These are phyloP conservation scores for Eutypa lata DNA, from an alignment of 2,329 filamentous ascomycete species.

Conservation along the genomic window DNA sequence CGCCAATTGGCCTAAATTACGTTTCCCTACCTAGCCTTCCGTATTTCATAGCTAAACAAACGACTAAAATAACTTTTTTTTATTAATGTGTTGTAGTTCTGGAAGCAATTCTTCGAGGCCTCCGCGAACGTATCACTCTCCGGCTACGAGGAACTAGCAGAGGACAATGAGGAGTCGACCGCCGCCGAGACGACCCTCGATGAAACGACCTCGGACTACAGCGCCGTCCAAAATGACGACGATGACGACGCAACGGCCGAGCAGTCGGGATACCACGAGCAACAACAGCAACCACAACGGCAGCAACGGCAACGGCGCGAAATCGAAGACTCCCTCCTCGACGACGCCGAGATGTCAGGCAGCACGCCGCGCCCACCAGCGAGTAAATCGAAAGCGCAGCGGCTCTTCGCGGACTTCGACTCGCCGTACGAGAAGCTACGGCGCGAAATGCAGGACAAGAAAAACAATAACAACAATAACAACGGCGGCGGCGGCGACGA, in stretches of 20 bases:
- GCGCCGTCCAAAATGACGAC: constrained; percentile 23
- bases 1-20: too few species aligned
- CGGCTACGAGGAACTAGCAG: constrained; percentile 81
- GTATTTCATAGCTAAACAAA: not conserved
- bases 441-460: constrained; percentile 63
- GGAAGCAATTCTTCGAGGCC: constrained; percentile 99
- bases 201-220: constrained; percentile 44
- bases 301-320: constrained; percentile 26
- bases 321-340: constrained; percentile 64
- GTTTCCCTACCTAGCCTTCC: too few species aligned
- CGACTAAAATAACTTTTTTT: not conserved
- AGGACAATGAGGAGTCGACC: constrained; percentile 59
- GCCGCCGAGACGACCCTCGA: constrained; percentile 53
- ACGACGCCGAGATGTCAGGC: constrained; percentile 59
- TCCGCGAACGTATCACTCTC: constrained; percentile 96
- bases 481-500: constrained; percentile 35
- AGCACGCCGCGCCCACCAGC: constrained; percentile 64
- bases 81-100: constrained; percentile 62
- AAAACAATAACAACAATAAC: too few species aligned
- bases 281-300: constrained; percentile 18
- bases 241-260: constrained; percentile 34
- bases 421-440: constrained; percentile 76
- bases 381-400: constrained; percentile 47
- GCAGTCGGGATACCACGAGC: constrained; percentile 34
- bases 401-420: constrained; percentile 59